Conservation (phyloP, 352 stramenopile genomes). For the Globisporangium cystogenes region DNA sequence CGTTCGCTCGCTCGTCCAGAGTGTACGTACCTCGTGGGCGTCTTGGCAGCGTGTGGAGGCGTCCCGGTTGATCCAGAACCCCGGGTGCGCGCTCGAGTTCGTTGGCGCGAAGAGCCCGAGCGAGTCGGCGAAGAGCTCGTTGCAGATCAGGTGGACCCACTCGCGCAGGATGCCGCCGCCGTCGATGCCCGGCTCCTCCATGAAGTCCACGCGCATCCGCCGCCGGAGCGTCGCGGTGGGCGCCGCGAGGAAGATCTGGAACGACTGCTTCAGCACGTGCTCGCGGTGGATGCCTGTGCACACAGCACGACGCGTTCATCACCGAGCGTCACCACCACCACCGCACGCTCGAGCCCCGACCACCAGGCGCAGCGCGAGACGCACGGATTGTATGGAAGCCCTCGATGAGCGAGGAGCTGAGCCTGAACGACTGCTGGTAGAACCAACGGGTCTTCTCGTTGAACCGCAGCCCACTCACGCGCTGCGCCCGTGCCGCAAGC, state of each 20-base stretch:
- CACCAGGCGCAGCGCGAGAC: slow-evolving; percentile 1
- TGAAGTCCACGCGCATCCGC: slow-evolving; percentile 83
- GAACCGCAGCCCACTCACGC: slow-evolving; percentile 37
- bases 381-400: slow-evolving; percentile 65
- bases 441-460: slow-evolving; percentile 65
- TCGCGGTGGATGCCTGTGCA: slow-evolving; percentile 62
- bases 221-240: slow-evolving; percentile 44
- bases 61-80: slow-evolving; percentile 62
- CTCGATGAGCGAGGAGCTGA: slow-evolving; percentile 44
- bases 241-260: slow-evolving; percentile 47
- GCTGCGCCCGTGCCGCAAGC: slow-evolving; percentile 13
- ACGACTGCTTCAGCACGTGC: slow-evolving; percentile 65
- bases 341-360: not conserved
- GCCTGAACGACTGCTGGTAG: slow-evolving; percentile 54
- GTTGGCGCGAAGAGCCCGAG: slow-evolving; percentile 45
- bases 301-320: no score
- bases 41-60: slow-evolving; percentile 15
- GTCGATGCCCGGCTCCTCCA: slow-evolving; percentile 72
- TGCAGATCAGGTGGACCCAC: slow-evolving; percentile 73
- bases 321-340: not conserved
- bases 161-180: slow-evolving; percentile 74
- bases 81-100: slow-evolving; percentile 34
- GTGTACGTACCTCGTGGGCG: slow-evolving; percentile 42
- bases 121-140: slow-evolving; percentile 45
- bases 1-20: not conserved